Percentiles rank a stretch among this genome's conserved stretches.
Evolutionary conservation across 139 green algal species (phyloP).

Genomic region (Micractinium sp.): DNA sequence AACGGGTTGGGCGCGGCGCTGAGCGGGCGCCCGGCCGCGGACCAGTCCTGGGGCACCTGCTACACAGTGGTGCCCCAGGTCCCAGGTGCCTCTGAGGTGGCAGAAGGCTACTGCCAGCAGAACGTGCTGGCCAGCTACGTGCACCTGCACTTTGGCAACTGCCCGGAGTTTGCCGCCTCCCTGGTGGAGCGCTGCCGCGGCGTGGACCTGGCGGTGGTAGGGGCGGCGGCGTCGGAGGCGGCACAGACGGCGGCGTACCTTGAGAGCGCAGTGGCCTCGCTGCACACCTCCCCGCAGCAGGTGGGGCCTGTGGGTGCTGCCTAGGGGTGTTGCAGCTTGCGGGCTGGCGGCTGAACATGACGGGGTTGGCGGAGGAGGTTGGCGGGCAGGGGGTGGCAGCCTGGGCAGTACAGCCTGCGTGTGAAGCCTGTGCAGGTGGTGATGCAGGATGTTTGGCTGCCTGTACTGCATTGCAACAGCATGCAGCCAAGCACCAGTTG

Average conservation of each 20-base stretch:
- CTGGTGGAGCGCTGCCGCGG: conserved; percentile 66
- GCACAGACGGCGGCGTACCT: conserved; percentile 22
- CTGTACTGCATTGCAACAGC: not conserved
- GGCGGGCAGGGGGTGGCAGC: not conserved
- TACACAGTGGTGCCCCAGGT: conserved; percentile 49
- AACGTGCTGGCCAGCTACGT: conserved; percentile 86
- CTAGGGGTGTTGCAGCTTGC: not conserved
- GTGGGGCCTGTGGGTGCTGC: not conserved
- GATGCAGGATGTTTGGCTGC: not conserved
- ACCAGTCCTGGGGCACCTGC: conserved; percentile 36
- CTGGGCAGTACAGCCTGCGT: not conserved
- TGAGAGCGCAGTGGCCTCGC: conserved; percentile 9
- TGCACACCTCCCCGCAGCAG: conserved; percentile 18
- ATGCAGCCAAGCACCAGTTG: not conserved
- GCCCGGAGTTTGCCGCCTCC: conserved; percentile 56
- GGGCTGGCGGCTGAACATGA: not conserved
- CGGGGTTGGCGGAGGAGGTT: not conserved
- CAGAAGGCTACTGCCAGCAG: conserved; percentile 76
- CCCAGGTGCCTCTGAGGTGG: conserved; percentile 8
- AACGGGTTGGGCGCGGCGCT: conserved; percentile 29
- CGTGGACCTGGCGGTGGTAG: conserved; percentile 60
- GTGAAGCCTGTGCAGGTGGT: not conserved
- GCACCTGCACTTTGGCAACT: conserved; percentile 87
- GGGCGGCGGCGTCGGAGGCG: conserved; percentile 27
- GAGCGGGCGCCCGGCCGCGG: not conserved